These are phyloP conservation scores for Coniochaeta prunicola DNA, from an alignment of 2,329 filamentous ascomycete species.

Conservation along the genomic window DNA sequence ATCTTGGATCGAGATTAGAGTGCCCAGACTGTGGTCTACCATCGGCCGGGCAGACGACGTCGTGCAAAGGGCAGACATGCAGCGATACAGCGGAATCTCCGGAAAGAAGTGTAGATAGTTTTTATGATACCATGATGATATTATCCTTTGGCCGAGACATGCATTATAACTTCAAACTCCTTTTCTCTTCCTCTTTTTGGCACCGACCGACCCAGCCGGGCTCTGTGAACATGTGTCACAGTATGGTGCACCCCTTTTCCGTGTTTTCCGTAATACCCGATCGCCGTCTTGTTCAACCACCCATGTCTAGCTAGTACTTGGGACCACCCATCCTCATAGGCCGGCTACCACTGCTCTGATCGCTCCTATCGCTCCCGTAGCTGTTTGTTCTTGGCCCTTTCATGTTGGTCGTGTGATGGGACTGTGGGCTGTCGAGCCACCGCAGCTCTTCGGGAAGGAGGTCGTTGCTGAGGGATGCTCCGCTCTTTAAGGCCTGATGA, in stretches of 20 bases:
- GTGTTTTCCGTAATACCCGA: background rate
- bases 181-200: no score
- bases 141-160: no score
- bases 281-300: background rate
- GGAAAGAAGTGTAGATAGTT: background rate
- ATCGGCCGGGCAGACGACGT: no score
- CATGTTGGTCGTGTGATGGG: background rate
- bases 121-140: background rate
- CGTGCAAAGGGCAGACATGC: no score
- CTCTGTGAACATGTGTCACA: background rate
- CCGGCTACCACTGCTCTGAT: conserved; percentile 6
- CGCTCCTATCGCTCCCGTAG: background rate
- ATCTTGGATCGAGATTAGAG: no score
- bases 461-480: conserved; percentile 17
- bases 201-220: background rate
- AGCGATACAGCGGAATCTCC: no score
- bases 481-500: conserved; percentile 18
- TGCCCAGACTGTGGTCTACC: background rate
- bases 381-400: conserved; percentile 1
- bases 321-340: background rate
- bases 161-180: background rate
- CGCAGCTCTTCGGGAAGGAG: conserved; percentile 14
- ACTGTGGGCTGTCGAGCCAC: conserved; percentile 7
- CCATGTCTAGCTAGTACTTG: background rate
- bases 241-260: background rate